These are phyloP conservation scores for Penicillium cinerascens DNA, from an alignment of 495 filamentous ascomycete species.

Conservation along the genomic window DNA sequence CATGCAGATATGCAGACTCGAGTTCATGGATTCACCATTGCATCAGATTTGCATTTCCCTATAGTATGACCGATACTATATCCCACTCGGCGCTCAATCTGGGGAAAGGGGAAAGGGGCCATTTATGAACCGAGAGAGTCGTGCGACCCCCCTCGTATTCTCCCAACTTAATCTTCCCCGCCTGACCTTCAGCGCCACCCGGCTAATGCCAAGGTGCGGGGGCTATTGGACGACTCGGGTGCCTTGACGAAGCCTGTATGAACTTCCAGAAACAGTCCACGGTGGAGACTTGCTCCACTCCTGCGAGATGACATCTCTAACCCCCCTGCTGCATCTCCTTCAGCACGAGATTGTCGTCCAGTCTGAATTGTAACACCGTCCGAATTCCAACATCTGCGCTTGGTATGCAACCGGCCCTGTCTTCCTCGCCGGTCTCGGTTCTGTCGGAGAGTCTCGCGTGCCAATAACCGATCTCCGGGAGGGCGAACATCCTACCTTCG, in stretches of 20 bases:
- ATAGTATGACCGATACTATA: background rate
- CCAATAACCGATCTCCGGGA: constrained; percentile 1
- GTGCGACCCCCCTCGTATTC: constrained; percentile 1
- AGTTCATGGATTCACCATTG: background rate
- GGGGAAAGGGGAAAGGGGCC: background rate
- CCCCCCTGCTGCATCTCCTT: background rate
- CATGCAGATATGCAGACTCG: constrained; percentile 7
- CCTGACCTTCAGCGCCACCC: background rate
- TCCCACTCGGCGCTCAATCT: background rate
- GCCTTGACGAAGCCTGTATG: constrained; percentile 1
- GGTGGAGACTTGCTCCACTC: constrained; percentile 7
- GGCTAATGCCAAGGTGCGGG: background rate
- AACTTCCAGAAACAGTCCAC: constrained; percentile 1
- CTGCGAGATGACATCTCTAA: background rate
- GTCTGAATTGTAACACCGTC: constrained; percentile 8
- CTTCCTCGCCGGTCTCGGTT: background rate
- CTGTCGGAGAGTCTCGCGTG: constrained; percentile 7
- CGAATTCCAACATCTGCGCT: background rate
- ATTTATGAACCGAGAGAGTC: background rate
- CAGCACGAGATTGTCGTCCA: background rate
- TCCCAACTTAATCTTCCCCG: background rate
- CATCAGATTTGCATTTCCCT: background rate
- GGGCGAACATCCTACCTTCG: background rate
- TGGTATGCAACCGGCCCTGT: background rate
- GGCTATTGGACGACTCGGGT: constrained; percentile 9